phyloP scores from a whole-genome alignment of 768 basidiomycete species.

The Termitomyces sp. region DNA sequence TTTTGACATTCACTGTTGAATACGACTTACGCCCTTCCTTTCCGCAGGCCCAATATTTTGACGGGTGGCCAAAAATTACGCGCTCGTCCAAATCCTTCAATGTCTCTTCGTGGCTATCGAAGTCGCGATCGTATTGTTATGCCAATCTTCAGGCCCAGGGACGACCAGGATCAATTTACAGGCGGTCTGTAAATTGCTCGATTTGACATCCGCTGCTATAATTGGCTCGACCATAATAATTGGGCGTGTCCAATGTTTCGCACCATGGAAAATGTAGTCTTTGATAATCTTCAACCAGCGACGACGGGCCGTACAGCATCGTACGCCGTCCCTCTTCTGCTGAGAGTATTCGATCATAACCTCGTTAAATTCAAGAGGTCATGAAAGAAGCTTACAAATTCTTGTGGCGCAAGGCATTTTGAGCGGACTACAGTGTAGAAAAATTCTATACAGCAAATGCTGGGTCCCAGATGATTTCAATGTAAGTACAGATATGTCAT shows the following conservation, averaged over 20 bases:
- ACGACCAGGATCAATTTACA: constrained; percentile 9
- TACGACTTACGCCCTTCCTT: background rate
- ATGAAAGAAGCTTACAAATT: background rate
- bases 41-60: background rate
- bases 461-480: no score
- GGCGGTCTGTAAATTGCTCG: background rate
- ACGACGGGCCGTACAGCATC: constrained; percentile 24
- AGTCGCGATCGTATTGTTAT: background rate
- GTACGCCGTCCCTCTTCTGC: constrained; percentile 27
- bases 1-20: background rate
- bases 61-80: background rate
- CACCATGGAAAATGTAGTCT: constrained; percentile 23
- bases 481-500: no score
- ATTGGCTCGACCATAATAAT: constrained; percentile 21
- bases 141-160: background rate
- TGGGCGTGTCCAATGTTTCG: constrained; percentile 28
- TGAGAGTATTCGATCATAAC: no score
- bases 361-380: no score
- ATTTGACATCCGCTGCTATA: constrained; percentile 22
- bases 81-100: constrained; percentile 10
- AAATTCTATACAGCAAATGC: no score
- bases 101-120: background rate
- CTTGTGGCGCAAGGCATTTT: background rate
- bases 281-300: constrained; percentile 19
- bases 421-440: no score